These are phyloP conservation scores for Clonostachys rosea DNA, from an alignment of 2,329 filamentous ascomycete species.

Conservation along the genomic window DNA sequence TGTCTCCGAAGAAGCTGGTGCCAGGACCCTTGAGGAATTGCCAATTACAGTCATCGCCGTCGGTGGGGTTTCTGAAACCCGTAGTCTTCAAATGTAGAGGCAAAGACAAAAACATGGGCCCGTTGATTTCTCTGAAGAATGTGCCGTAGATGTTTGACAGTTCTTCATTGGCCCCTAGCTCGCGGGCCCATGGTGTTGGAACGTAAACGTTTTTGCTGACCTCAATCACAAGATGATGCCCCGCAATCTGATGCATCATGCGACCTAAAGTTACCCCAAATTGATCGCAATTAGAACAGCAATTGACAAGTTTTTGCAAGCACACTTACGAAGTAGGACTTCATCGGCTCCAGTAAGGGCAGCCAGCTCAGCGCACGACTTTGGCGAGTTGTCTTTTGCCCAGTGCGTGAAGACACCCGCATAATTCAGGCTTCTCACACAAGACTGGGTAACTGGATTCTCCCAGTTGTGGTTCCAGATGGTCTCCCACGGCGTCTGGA, in stretches of 20 bases:
- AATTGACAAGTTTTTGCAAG: not conserved
- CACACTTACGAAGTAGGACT: constrained; percentile 19
- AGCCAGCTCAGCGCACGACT: constrained; percentile 22
- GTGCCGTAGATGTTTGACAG: constrained; percentile 22
- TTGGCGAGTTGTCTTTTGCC: constrained; percentile 16
- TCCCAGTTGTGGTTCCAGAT: constrained; percentile 30
- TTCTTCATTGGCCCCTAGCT: constrained; percentile 17
- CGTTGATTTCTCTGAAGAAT: constrained; percentile 23
- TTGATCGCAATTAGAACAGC: too few species aligned
- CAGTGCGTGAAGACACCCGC: constrained; percentile 27
- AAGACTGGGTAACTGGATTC: constrained; percentile 20
- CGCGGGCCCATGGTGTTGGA: constrained; percentile 22
- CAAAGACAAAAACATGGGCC: constrained; percentile 19
- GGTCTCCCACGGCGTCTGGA: constrained; percentile 30
- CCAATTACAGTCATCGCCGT: constrained; percentile 20
- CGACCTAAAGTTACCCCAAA: constrained; percentile 12
- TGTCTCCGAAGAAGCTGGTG: constrained; percentile 15
- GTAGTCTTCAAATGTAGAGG: constrained; percentile 22
- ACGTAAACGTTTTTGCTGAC: constrained; percentile 23
- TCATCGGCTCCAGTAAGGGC: constrained; percentile 22
- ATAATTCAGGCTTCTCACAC: constrained; percentile 29
- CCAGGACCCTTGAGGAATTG: constrained; percentile 22
- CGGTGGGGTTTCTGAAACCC: constrained; percentile 18
- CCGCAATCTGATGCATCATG: constrained; percentile 25
- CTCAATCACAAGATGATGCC: constrained; percentile 25